Percentiles rank a stretch among this genome's conserved stretches.
phyloP scores from a whole-genome alignment of 2,329 filamentous ascomycete species.

The Cytospora mali region DNA sequence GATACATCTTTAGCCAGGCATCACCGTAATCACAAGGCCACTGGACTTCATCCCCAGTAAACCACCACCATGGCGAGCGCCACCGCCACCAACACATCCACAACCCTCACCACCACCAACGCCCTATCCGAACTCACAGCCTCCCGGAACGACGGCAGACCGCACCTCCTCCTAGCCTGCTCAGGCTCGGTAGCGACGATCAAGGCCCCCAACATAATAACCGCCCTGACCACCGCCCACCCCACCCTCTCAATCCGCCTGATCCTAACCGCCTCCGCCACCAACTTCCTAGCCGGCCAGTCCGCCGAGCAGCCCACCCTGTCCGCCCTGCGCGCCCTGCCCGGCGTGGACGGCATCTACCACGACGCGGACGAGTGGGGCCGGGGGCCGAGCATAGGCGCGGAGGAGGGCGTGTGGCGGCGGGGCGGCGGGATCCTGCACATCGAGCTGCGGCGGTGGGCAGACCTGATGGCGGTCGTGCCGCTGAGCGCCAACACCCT shows the following conservation, averaged over 20 bases:
- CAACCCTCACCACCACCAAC: conserved; percentile 4
- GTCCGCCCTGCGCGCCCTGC: conserved; percentile 57
- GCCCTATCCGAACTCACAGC: conserved; percentile 18
- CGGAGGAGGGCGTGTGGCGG: conserved; percentile 66
- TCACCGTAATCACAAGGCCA: too few relatives aligned
- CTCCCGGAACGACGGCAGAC: conserved; percentile 21
- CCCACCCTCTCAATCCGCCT: conserved; percentile 77
- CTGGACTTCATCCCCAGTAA: too few relatives aligned
- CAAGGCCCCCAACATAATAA: conserved; percentile 71
- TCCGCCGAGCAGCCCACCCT: conserved; percentile 75
- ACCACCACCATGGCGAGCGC: conserved; percentile 5
- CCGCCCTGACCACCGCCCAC: conserved; percentile 50
- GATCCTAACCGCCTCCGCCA: conserved; percentile 73
- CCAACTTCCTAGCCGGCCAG: conserved; percentile 76
- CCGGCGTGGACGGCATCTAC: conserved; percentile 80
- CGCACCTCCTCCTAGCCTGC: conserved; percentile 28
- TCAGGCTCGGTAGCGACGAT: conserved; percentile 77
- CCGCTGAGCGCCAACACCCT: conserved; percentile 84
- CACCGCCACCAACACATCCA: background rate
- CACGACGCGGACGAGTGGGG: conserved; percentile 84
- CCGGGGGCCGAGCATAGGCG: conserved; percentile 33
- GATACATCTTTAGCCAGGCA: background rate
- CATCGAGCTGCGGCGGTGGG: conserved; percentile 83
- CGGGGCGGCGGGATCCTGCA: conserved; percentile 82
- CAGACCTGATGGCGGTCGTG: conserved; percentile 76